Base-by-base conservation (phyloP, 225 moss, liverwort and hornwort species). In the Marchantia paleacea region DNA sequence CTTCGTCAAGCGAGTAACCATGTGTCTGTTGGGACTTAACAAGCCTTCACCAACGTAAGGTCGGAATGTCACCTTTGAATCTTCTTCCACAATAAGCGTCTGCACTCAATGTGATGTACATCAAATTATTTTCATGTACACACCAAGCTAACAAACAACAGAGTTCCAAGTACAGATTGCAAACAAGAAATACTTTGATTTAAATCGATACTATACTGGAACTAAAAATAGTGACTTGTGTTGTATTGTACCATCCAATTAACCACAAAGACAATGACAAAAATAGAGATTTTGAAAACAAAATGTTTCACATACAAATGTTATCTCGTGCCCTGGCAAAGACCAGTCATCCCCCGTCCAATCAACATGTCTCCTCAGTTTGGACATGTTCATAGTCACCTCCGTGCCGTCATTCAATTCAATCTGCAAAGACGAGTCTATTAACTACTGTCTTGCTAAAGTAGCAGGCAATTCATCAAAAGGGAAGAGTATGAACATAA, bases 11-110 rank as follows among this genome's bases (percentile, higher is more conserved):
- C 82, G 80, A 15, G 84, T 82, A 20, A 90, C 90, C 90, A 87
- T 81, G 48, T 82, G 87, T 76, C 90, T 85, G 67, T 84, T 90
- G 29, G 87, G 90, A 76, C 90, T 90, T 72, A 85, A 65, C 62
- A 80, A 73, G 18, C 90, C 90, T 77, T 88, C 87, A 19, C 90
- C 90, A 75, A 90, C 85, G 54, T 87, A 86, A 6, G 90, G 87
- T 58, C 84, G 83, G 69, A 87, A 90, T 77, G 82, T 82, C 51
- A 87, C 80, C 50, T 78, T 80, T 50, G 77, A 73, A 78, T 75
- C 81, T 65, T 82, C 84, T 79, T 71, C 84, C 16, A 81, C 76
- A 18, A 87, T 72, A 53, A 87, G 77, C 69, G 84, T 84, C 87
- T 87, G 82, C 66, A 82, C 73, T 26, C 62, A 26, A 76, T 24